Base-by-base conservation (phyloP, 2,329 filamentous ascomycete genomes). In the Aureobasidium sp. region DNA sequence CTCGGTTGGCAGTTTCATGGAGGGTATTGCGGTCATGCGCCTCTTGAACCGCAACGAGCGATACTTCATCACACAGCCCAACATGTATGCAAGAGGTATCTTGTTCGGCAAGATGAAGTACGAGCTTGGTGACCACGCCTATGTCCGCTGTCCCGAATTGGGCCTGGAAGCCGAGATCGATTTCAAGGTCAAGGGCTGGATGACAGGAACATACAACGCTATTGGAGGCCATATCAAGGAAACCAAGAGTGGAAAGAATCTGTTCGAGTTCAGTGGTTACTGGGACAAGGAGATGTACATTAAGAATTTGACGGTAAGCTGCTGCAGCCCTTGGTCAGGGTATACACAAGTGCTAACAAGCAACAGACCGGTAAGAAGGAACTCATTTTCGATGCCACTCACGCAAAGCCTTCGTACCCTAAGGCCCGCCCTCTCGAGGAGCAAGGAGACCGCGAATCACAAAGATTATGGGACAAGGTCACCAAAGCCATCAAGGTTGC, bases 81-180 rank as follows among this genome's bases (percentile, higher is more conserved):
- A 99, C 78, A 99, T 99, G 91, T 99, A 99, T 74, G 94, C 93
- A 26, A 85, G 94, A 65, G 93, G 94, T 39, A 97, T 99, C 64
- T 80, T 99, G 9, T 97, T 99, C 70, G 94, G 94, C 52, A 97
- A 97, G 75, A 97, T 99, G 94, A 97, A 97, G 76, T 99, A 97
- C 75, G 94, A 99, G 78, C 85, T 99, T 8, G 94, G 93, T 66
- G 93, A 97, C 73, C 92, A 96, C 78, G 96, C 92, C 73, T 90
- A 91, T 69, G 90, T 99, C 23, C 84, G 87, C 67, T 97, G 94
- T 74, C 91, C 93, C 0, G 93, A 97, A 73, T 84, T 91, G 20
- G 87, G 91, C 63, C 81, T 99, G 20, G 84, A 86, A 29, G 93
- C 91, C 64, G 93, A 99, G 72, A 86, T 99, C 64, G 94, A 99